Percentiles rank a stretch among this genome's conserved stretches.
Conservation (phyloP, 768 basidiomycete species). For the Calocybe indica region DNA sequence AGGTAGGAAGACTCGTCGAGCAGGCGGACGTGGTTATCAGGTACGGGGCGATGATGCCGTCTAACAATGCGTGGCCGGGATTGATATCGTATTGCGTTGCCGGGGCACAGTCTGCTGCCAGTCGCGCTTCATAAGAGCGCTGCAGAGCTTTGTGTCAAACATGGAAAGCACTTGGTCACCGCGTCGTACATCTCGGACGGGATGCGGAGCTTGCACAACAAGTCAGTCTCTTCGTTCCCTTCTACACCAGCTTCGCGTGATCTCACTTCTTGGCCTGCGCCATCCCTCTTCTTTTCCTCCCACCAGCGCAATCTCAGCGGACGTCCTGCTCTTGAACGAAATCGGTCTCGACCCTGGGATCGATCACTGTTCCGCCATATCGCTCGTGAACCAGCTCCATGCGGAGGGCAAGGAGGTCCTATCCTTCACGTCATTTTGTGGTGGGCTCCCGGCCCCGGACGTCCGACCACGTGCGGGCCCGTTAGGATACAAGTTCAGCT, state of each 20-base stretch:
- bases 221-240: conserved; percentile 32
- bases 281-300: background rate
- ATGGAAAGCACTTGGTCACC: conserved; percentile 76
- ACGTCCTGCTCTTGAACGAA: conserved; percentile 80
- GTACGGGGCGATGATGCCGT: conserved; percentile 27
- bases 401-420: conserved; percentile 47
- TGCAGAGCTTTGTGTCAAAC: conserved; percentile 67
- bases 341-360: conserved; percentile 88
- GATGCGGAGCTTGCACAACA: conserved; percentile 61
- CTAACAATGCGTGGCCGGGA: background rate
- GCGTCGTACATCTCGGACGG: conserved; percentile 83
- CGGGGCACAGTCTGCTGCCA: conserved; percentile 64
- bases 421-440: conserved; percentile 88
- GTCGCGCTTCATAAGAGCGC: conserved; percentile 65
- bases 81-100: background rate
- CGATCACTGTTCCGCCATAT: conserved; percentile 83
- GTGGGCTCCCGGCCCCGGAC: conserved; percentile 83
- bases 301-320: conserved; percentile 47
- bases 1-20: conserved; percentile 46
- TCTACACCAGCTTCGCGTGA: background rate
- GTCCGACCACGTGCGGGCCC: conserved; percentile 44
- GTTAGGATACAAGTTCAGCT: conserved; percentile 89
- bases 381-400: conserved; percentile 50
- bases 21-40: conserved; percentile 80
- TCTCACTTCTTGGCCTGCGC: background rate